Evolutionary conservation across 2,329 filamentous ascomycete species (phyloP).

Genomic region (Xylaria sp.): DNA sequence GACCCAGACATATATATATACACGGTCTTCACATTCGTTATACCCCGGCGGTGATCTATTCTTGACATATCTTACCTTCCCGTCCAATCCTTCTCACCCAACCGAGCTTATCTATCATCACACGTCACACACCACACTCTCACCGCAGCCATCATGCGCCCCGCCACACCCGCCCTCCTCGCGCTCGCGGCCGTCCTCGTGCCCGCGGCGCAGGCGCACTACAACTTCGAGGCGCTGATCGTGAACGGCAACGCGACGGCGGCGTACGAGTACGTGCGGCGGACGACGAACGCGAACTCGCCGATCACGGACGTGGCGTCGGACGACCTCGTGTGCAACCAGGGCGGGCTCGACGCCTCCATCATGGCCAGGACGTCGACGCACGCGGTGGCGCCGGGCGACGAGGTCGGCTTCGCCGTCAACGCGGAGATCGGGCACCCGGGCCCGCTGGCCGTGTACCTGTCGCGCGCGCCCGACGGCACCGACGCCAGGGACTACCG

Average conservation of each 20-base stretch:
- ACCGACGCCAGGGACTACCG: slow-evolving; percentile 9
- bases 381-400: slow-evolving; percentile 1
- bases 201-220: slow-evolving; percentile 7
- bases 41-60: no score
- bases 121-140: no score
- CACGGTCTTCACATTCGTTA: no score
- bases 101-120: no score
- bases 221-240: slow-evolving; percentile 20
- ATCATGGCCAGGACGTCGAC: slow-evolving; percentile 6
- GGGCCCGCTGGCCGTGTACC: slow-evolving; percentile 20
- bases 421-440: slow-evolving; percentile 19
- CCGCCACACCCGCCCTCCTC: background rate
- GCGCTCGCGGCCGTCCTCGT: background rate
- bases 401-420: slow-evolving; percentile 19
- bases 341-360: background rate
- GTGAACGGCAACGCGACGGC: slow-evolving; percentile 11
- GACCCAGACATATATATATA: no score
- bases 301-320: slow-evolving; percentile 15
- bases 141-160: no score
- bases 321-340: slow-evolving; percentile 22
- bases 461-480: slow-evolving; percentile 11
- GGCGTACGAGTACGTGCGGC: slow-evolving; percentile 22
- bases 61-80: no score
- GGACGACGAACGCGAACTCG: slow-evolving; percentile 10
- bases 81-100: no score